Percentiles rank a stretch among this genome's conserved stretches.
Evolutionary conservation across 352 stramenopile species (phyloP).

Genomic region (Globisporangium mamillatum): DNA sequence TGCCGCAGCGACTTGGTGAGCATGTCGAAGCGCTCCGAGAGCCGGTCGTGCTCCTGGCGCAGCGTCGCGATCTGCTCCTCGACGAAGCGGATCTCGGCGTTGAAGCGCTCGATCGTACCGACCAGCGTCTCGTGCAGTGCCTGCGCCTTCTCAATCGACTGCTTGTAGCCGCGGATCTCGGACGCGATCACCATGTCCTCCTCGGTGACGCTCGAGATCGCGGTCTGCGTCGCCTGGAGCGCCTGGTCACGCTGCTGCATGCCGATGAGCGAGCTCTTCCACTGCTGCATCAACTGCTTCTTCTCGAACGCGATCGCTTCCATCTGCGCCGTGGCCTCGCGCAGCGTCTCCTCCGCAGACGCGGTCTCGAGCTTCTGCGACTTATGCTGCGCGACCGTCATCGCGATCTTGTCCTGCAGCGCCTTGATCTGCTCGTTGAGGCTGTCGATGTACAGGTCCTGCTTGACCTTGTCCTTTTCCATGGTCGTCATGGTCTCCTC

Average conservation of each 20-base stretch:
- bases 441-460: slow-evolving; percentile 94
- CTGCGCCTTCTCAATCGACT: slow-evolving; percentile 82
- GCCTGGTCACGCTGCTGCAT: slow-evolving; percentile 91
- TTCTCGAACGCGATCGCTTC: slow-evolving; percentile 93
- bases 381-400: slow-evolving; percentile 78
- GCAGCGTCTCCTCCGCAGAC: slow-evolving; percentile 84
- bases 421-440: slow-evolving; percentile 89
- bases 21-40: slow-evolving; percentile 84
- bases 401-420: slow-evolving; percentile 84
- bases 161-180: slow-evolving; percentile 88
- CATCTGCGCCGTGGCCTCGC: slow-evolving; percentile 88
- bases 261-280: slow-evolving; percentile 92
- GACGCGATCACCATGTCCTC: slow-evolving; percentile 79
- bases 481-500: slow-evolving; percentile 91
- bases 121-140: slow-evolving; percentile 81
- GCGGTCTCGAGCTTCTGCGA: slow-evolving; percentile 85
- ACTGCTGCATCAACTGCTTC: slow-evolving; percentile 94
- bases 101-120: slow-evolving; percentile 84
- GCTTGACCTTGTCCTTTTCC: slow-evolving; percentile 92
- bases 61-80: slow-evolving; percentile 64
- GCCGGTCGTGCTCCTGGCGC: slow-evolving; percentile 61
- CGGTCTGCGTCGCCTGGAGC: slow-evolving; percentile 83
- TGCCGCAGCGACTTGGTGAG: slow-evolving; percentile 86
- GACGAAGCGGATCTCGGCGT: slow-evolving; percentile 71
- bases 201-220: slow-evolving; percentile 75